Evolutionary conservation across 2,329 filamentous ascomycete genomes (phyloP), one percentile per base, ranked within the genome.

Genomic region (Fusarium coffeatum): DNA sequence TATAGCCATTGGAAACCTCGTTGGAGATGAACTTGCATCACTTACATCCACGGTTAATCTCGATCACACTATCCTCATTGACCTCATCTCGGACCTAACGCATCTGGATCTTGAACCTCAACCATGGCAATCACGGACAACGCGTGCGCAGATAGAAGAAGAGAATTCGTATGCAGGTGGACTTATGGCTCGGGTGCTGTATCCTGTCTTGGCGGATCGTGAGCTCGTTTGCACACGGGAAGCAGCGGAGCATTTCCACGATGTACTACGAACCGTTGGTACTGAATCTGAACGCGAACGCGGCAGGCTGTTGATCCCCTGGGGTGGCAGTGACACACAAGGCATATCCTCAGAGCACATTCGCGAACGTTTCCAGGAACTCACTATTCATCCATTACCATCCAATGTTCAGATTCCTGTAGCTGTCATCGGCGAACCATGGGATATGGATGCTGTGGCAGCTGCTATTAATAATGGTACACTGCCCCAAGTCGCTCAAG

Each of bases 41-140:
- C 78, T 82, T 20, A 80, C 80, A 7, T 20, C 67, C 1, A 80
- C 78, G 7, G 59, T 83, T 22, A 83, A 83, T 61, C 72, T 83
- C 55, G 81, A 83, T 45, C 81, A 82, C 57, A 81, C 81, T 8
- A 76, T 82, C 42, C 78, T 83, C 16, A 78, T 83, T 42, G 78
- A 81, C 43, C 74, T 83, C 28, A 76, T 80, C 34, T 82, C 81
- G 2, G 81, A 83, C 53, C 74, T 82, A 15, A 82, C 80, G 1
- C 81, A 83, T 41, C 60, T 73, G 11, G 56, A 66, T 5, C 78
- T 82, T 8, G 65, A 76, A 20, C 75, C 78, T 1, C 72, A 78
- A 56, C 72, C 75, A 6, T 81, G 78, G 76, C 78, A 81, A 46
- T 75, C 74, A 5, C 64, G 59, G 15, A 77, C 76, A 5, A 81